Conservation (phyloP, 2,329 filamentous ascomycete genomes). For the Penicillium polonicum region DNA sequence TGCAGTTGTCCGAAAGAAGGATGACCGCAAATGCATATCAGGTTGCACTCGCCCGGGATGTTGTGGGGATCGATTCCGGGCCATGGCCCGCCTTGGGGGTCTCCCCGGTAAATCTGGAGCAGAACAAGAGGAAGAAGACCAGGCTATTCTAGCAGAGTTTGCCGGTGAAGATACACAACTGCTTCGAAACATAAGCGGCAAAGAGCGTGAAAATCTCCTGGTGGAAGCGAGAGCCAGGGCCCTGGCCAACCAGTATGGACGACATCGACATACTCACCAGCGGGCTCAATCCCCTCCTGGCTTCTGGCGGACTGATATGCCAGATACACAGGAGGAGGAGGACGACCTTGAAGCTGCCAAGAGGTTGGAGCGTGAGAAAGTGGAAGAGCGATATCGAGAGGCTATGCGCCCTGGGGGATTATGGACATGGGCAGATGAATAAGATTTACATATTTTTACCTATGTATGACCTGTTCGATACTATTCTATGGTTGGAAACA, state of each 20-base stretch:
- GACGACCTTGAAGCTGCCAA: slow-evolving; percentile 64
- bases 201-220: slow-evolving; percentile 66
- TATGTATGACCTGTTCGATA: not conserved
- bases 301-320: slow-evolving; percentile 90
- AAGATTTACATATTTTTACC: not conserved
- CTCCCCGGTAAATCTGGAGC: slow-evolving; percentile 26
- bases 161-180: slow-evolving; percentile 46
- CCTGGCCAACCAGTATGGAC: slow-evolving; percentile 72
- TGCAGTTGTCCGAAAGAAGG: slow-evolving; percentile 70
- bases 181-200: slow-evolving; percentile 51
- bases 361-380: slow-evolving; percentile 60
- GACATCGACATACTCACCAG: slow-evolving; percentile 72
- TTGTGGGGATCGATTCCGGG: slow-evolving; percentile 69
- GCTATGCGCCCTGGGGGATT: slow-evolving; percentile 73
- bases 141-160: slow-evolving; percentile 51
- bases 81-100: slow-evolving; percentile 55
- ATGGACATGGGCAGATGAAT: slow-evolving; percentile 84
- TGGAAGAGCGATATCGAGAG: slow-evolving; percentile 75
- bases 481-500: not conserved
- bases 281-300: slow-evolving; percentile 74
- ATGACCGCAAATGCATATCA: slow-evolving; percentile 66
- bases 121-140: slow-evolving; percentile 25
- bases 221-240: slow-evolving; percentile 72
- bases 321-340: slow-evolving; percentile 76
- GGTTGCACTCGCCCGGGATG: slow-evolving; percentile 75